These are phyloP conservation scores for Trichoderma asperelloides DNA, from an alignment of 495 filamentous ascomycete genomes.

Conservation along the genomic window DNA sequence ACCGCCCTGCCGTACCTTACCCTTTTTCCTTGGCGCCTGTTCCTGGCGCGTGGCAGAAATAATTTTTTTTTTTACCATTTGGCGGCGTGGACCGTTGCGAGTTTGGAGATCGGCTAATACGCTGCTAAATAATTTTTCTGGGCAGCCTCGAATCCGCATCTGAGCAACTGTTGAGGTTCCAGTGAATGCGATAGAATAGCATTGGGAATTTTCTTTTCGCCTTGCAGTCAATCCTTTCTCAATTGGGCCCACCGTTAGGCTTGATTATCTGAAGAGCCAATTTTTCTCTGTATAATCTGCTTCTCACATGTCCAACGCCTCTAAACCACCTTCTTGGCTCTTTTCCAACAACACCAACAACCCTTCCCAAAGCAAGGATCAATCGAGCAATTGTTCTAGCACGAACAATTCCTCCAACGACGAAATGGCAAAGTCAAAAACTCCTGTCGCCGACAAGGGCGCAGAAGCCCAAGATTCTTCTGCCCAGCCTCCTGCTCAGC, in stretches of 20 bases:
- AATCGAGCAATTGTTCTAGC: neutral
- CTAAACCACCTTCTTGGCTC: conserved; percentile 32
- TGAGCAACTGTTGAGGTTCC: too few relatives aligned
- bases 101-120: too few relatives aligned
- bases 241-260: neutral
- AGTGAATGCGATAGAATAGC: too few relatives aligned
- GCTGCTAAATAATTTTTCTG: too few relatives aligned
- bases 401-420: conserved; percentile 11
- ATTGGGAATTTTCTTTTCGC: neutral
- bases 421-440: conserved; percentile 21
- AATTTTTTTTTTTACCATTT: conserved; percentile 8
- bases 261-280: neutral
- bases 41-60: neutral
- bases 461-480: conserved; percentile 12
- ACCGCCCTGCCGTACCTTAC: neutral
- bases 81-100: too few relatives aligned
- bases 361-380: conserved; percentile 10
- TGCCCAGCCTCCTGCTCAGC: conserved; percentile 40
- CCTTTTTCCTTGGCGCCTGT: neutral
- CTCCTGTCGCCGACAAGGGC: conserved; percentile 15
- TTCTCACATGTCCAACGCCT: conserved; percentile 23
- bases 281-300: neutral
- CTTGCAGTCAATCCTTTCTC: neutral
- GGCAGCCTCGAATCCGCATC: too few relatives aligned
- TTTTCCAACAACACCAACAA: conserved; percentile 32